Conservation (phyloP, 2,329 filamentous ascomycete species). For the Beauveria pseudobassiana region DNA sequence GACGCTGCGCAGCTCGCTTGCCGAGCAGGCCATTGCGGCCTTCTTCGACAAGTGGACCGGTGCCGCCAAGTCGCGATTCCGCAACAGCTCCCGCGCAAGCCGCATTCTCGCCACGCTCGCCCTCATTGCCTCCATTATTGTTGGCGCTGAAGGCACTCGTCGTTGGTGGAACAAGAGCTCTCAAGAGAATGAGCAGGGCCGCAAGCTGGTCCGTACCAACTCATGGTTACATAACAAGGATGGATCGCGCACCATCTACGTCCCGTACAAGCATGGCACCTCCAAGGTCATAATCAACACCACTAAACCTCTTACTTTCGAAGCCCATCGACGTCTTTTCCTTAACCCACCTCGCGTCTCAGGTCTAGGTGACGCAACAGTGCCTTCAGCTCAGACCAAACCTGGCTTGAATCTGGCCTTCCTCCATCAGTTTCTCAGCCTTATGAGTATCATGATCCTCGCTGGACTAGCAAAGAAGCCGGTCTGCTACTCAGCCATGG, state of each 20-base stretch:
- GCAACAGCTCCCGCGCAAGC: slow-evolving; percentile 60
- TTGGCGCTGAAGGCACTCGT: slow-evolving; percentile 69
- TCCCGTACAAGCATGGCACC: slow-evolving; percentile 81
- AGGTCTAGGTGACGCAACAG: slow-evolving; percentile 63
- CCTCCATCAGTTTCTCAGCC: slow-evolving; percentile 88
- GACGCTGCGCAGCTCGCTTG: slow-evolving; percentile 58
- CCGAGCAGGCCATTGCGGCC: slow-evolving; percentile 59
- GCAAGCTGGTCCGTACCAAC: slow-evolving; percentile 77
- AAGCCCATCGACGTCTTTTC: slow-evolving; percentile 90
- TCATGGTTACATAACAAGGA: slow-evolving; percentile 92
- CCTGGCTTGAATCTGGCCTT: slow-evolving; percentile 93
- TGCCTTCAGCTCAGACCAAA: slow-evolving; percentile 84
- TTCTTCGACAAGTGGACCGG: slow-evolving; percentile 54
- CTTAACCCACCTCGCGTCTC: slow-evolving; percentile 82
- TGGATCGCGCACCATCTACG: slow-evolving; percentile 88
- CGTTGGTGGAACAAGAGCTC: slow-evolving; percentile 66
- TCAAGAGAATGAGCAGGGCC: slow-evolving; percentile 75
- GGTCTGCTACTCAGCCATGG: slow-evolving; percentile 83
- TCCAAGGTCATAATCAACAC: slow-evolving; percentile 86
- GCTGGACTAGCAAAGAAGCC: slow-evolving; percentile 93
- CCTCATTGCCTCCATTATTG: slow-evolving; percentile 70
- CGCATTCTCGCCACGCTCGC: slow-evolving; percentile 70
- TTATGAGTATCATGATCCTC: slow-evolving; percentile 95
- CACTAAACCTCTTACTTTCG: slow-evolving; percentile 89
- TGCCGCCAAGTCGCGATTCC: slow-evolving; percentile 46